phyloP scores from a whole-genome alignment of 192 early-diverging fungal genomes.

The Coemansia sp. region DNA sequence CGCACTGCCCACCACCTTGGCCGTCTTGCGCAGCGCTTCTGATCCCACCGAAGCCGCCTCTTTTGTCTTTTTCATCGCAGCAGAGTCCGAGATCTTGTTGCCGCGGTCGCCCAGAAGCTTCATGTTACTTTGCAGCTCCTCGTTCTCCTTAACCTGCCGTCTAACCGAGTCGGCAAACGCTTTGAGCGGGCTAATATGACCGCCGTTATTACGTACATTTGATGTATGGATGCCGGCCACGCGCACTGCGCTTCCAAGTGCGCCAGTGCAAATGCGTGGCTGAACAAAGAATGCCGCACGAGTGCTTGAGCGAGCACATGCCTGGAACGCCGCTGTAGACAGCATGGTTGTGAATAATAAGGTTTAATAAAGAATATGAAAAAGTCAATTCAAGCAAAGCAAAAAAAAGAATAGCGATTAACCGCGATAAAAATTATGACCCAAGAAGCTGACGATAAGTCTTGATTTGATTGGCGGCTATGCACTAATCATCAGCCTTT shows the following conservation, averaged over 20 bases:
- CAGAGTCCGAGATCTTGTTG: constrained; percentile 80
- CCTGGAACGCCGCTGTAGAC: neutral
- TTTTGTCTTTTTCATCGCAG: constrained; percentile 85
- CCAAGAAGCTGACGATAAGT: constrained; percentile 4
- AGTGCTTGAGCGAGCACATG: constrained; percentile 8
- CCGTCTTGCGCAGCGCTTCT: constrained; percentile 70
- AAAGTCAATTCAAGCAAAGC: constrained; percentile 1
- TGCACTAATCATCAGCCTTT: neutral
- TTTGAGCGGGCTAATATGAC: constrained; percentile 61
- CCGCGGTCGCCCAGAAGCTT: constrained; percentile 85
- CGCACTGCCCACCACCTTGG: constrained; percentile 65
- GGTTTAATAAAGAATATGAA: neutral
- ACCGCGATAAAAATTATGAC: neutral
- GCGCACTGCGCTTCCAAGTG: neutral
- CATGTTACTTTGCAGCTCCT: constrained; percentile 88
- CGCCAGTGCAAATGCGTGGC: neutral
- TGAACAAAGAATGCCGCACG: neutral
- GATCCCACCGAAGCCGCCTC: constrained; percentile 58
- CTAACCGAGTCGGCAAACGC: constrained; percentile 89
- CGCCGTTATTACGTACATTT: constrained; percentile 29
- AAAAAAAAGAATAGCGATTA: constrained; percentile 6
- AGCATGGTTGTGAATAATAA: neutral
- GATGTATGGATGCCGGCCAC: constrained; percentile 38
- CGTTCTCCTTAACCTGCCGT: constrained; percentile 91
- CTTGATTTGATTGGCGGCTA: constrained; percentile 7